These are phyloP conservation scores for Leucocoprinus sp. DNA, from an alignment of 768 basidiomycete species.

Conservation along the genomic window DNA sequence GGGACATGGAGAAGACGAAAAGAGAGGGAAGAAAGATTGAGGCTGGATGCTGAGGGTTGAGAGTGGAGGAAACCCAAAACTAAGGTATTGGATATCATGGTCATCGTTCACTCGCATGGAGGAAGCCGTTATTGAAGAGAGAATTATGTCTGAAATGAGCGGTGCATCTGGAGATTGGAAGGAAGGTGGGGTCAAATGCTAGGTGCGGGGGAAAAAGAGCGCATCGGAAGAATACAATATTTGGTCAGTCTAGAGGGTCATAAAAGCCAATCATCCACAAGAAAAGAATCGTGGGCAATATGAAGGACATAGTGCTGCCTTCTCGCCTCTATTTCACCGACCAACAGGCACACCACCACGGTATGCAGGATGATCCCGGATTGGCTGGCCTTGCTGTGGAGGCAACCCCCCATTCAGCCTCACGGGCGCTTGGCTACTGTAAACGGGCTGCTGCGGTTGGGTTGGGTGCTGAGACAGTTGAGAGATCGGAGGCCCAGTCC, in stretches of 20 bases:
- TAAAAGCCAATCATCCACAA: not conserved
- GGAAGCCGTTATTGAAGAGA: not conserved
- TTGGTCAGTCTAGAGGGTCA: conserved; percentile 2
- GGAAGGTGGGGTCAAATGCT: not conserved
- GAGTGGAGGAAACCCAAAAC: not conserved
- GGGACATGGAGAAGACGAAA: not conserved
- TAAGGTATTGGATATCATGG: conserved; percentile 6
- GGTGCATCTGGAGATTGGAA: conserved; percentile 1
- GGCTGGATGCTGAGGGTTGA: not conserved
- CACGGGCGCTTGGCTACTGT: conserved; percentile 14
- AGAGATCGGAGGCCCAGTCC: conserved; percentile 2
- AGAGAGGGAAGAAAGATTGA: not conserved
- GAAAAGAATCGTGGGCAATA: not conserved
- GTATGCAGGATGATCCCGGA: conserved; percentile 24
- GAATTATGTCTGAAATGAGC: conserved; percentile 1
- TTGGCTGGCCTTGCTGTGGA: conserved; percentile 15
- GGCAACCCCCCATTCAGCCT: conserved; percentile 14
- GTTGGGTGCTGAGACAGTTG: conserved; percentile 13
- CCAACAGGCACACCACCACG: conserved; percentile 30
- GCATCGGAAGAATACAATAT: not conserved
- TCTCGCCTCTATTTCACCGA: conserved; percentile 20
- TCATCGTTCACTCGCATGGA: conserved; percentile 3
- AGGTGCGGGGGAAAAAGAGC: not conserved
- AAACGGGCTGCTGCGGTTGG: conserved; percentile 8
- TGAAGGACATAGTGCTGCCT: conserved; percentile 4